Percentiles rank a stretch among this genome's conserved stretches.
Conservation (phyloP, 2,329 filamentous ascomycete species). For the Daldinia sp. region DNA sequence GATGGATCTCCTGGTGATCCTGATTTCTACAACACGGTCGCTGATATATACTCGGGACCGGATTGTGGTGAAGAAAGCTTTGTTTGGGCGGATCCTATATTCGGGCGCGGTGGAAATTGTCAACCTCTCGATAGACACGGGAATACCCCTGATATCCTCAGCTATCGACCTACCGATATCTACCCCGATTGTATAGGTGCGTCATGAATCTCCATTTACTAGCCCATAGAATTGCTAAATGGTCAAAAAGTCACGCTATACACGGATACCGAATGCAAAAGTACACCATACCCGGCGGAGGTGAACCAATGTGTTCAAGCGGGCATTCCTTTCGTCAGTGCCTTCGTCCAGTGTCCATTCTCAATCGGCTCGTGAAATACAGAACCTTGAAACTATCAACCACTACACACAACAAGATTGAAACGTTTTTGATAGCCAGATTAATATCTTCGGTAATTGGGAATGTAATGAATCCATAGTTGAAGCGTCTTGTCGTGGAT, state of each 20-base stretch:
- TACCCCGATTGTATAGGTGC: constrained; percentile 36
- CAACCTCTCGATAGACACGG: constrained; percentile 35
- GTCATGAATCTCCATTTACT: not conserved
- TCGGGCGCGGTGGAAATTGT: constrained; percentile 34
- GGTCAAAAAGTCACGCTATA: constrained; percentile 23
- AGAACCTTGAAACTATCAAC: not conserved
- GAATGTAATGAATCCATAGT: not conserved
- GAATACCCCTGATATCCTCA: constrained; percentile 39
- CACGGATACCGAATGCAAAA: constrained; percentile 34
- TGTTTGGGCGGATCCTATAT: constrained; percentile 40
- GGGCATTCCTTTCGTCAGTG: constrained; percentile 35
- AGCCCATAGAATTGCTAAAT: not conserved
- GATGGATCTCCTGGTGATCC: constrained; percentile 27
- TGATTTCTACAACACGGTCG: constrained; percentile 36
- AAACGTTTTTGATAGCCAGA: not conserved
- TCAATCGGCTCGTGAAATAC: constrained; percentile 9
- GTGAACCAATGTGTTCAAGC: constrained; percentile 36
- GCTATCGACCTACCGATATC: constrained; percentile 32
- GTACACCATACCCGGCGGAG: constrained; percentile 25
- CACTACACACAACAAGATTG: too few relatives aligned
- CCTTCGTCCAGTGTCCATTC: constrained; percentile 35
- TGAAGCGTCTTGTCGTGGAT: not conserved
- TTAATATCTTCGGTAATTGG: not conserved
- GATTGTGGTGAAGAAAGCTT: constrained; percentile 33
- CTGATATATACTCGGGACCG: constrained; percentile 31